Conservation (phyloP, 2,329 filamentous ascomycete genomes). For the Cercospora canescens region DNA sequence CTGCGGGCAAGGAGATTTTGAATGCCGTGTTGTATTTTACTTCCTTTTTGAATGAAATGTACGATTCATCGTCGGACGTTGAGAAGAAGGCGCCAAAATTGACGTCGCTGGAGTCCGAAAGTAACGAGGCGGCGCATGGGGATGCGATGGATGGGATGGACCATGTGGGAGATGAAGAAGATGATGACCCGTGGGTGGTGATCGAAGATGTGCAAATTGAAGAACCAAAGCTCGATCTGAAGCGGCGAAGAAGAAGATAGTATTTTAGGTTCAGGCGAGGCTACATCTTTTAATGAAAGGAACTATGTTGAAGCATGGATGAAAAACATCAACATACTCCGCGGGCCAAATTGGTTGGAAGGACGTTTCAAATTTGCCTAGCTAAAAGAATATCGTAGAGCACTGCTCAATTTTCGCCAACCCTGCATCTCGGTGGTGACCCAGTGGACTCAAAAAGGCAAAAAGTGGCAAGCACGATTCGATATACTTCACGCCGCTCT, state of each 20-base stretch:
- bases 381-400: not conserved
- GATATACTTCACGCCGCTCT: not conserved
- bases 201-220: constrained; percentile 18
- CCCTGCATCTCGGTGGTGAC: not conserved
- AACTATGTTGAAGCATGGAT: not conserved
- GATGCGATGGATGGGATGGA: not conserved
- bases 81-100: constrained; percentile 14
- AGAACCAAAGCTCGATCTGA: constrained; percentile 21
- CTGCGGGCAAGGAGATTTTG: constrained; percentile 71
- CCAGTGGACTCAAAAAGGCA: not conserved
- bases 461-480: not conserved
- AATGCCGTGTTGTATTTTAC: constrained; percentile 82
- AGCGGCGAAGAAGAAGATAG: constrained; percentile 21
- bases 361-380: not conserved
- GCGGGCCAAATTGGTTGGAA: not conserved
- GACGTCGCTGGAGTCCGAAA: not conserved
- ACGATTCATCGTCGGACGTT: constrained; percentile 29
- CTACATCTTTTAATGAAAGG: not conserved
- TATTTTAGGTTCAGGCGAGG: not conserved
- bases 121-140: not conserved
- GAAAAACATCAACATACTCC: not conserved
- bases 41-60: constrained; percentile 65
- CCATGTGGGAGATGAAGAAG: not conserved
- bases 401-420: not conserved
- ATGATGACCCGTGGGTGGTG: constrained; percentile 15